These are phyloP conservation scores for Aspergillus panamensis DNA, from an alignment of 495 filamentous ascomycete genomes.

Conservation along the genomic window DNA sequence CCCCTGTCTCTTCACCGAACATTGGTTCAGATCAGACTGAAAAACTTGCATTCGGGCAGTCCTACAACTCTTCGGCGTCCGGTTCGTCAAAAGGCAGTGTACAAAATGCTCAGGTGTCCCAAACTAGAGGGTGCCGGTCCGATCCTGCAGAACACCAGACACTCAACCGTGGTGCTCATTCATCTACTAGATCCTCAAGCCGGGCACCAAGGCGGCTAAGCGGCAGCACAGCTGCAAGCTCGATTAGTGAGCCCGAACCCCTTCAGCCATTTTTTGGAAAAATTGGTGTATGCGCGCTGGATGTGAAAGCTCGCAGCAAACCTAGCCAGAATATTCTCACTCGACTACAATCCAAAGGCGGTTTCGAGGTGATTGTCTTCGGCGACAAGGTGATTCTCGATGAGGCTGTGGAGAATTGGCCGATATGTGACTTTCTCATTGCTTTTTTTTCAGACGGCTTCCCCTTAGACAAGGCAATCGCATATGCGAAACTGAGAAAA, in stretches of 20 bases:
- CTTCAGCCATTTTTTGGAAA: constrained; percentile 46
- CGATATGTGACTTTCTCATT: constrained; percentile 83
- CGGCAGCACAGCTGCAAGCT: constrained; percentile 72
- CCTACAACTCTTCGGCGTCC: constrained; percentile 14
- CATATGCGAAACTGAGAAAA: constrained; percentile 85
- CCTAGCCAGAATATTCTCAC: constrained; percentile 94
- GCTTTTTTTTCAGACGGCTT: constrained; percentile 98
- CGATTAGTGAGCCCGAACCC: constrained; percentile 43
- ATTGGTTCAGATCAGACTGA: constrained; percentile 22
- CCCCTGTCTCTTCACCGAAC: constrained; percentile 3
- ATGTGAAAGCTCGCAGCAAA: constrained; percentile 94
- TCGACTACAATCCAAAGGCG: constrained; percentile 79
- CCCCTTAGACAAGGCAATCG: constrained; percentile 93
- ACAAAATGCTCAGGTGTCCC: constrained; percentile 11
- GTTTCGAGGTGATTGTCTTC: constrained; percentile 95
- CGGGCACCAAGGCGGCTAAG: constrained; percentile 70
- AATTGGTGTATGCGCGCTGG: constrained; percentile 92
- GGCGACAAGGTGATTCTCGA: constrained; percentile 98
- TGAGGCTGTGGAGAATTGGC: constrained; percentile 68
- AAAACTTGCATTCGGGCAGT: constrained; percentile 13
- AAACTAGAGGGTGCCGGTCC: constrained; percentile 18
- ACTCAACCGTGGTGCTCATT: constrained; percentile 32
- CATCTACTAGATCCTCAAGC: constrained; percentile 63
- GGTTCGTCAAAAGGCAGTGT: constrained; percentile 15
- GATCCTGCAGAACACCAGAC: constrained; percentile 30